Base-by-base conservation (phyloP, 495 filamentous ascomycete species). In the Penicillium robsamsonii region DNA sequence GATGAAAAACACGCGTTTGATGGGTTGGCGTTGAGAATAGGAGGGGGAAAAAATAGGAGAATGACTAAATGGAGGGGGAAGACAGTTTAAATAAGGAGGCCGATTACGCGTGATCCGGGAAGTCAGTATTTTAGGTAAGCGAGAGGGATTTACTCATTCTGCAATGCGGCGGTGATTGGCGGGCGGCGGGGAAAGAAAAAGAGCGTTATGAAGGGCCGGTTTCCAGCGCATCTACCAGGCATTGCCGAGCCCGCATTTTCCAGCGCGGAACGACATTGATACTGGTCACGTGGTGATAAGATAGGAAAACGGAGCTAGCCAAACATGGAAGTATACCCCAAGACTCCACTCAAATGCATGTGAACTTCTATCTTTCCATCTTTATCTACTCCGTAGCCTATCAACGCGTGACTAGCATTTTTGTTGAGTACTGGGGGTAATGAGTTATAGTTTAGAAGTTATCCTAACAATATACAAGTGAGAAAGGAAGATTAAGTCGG, bases 171-270 rank as follows among this genome's bases (percentile, higher is more conserved):
- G 64, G 60, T 74, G 72, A 75, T 76, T 79, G 74, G 73, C 60
- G 66, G 66, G 61, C 46, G 48, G 64, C 59, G 60, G 50, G 40
- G 55, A 61, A 62, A 48, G 53, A 68, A 77, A 76, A 74, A 70
- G 66, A 61, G 67, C 38, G 74, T 75, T 75, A 78, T 74, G 71
- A 75, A 73, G 64, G 67, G 64, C 67, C 51, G 71, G 63, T 74
- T 76, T 76, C 57, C 47, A 69, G 72, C 50, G 49, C 55, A 64
- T 65, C 62, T 66, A 67, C 62, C 57, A 55, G 59, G 53, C 47
- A 53, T 61, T 58, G 61, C 49, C 46, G 29, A 30, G 57, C 64
- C 60, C 60, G 64, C 67, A 59, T 58, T 61, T 65, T 63, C 35
- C 55, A 30, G 50, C 25, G 51, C 20, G 17, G 47, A 27, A 47